Percentiles rank a stretch among this genome's conserved stretches.
Conservation (phyloP, 768 basidiomycete genomes). For the Mycena latifolia region DNA sequence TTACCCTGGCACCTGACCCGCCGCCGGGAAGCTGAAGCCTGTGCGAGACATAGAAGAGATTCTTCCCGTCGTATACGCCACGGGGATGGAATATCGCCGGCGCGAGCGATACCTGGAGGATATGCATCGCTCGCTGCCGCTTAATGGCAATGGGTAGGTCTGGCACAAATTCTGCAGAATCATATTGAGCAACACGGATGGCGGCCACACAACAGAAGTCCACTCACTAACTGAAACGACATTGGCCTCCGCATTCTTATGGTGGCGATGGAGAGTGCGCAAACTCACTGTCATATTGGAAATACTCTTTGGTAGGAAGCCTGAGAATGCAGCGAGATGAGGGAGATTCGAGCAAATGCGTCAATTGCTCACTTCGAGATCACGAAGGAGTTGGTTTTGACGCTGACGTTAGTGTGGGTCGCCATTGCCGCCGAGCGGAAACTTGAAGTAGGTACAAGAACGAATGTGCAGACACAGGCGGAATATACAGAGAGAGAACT, state of each 20-base stretch:
- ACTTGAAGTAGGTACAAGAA: slow-evolving; percentile 2
- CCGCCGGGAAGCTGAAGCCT: slow-evolving; percentile 45
- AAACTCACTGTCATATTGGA: slow-evolving; percentile 46
- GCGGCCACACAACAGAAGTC: too few relatives aligned
- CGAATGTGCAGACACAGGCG: neutral
- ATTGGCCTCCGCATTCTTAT: neutral
- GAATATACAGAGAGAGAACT: neutral
- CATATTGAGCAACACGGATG: too few relatives aligned
- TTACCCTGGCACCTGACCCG: slow-evolving; percentile 37
- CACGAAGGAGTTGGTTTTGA: slow-evolving; percentile 46
- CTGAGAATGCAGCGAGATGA: slow-evolving; percentile 22
- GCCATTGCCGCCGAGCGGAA: too few relatives aligned
- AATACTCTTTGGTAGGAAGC: slow-evolving; percentile 43
- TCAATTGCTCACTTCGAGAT: slow-evolving; percentile 33
- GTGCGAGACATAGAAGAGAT: slow-evolving; percentile 54
- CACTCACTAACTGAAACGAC: slow-evolving; percentile 30
- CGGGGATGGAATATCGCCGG: slow-evolving; percentile 55
- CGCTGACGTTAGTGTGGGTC: slow-evolving; percentile 31
- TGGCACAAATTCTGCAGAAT: slow-evolving; percentile 37
- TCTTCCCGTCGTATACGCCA: slow-evolving; percentile 60
- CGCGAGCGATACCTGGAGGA: slow-evolving; percentile 52
- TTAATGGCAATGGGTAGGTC: slow-evolving; percentile 39
- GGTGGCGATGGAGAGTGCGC: neutral
- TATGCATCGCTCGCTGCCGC: slow-evolving; percentile 49
- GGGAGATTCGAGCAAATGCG: neutral